Evolutionary conservation across 768 basidiomycete genomes (phyloP).

Genomic region (Leccinum longicurvipes): DNA sequence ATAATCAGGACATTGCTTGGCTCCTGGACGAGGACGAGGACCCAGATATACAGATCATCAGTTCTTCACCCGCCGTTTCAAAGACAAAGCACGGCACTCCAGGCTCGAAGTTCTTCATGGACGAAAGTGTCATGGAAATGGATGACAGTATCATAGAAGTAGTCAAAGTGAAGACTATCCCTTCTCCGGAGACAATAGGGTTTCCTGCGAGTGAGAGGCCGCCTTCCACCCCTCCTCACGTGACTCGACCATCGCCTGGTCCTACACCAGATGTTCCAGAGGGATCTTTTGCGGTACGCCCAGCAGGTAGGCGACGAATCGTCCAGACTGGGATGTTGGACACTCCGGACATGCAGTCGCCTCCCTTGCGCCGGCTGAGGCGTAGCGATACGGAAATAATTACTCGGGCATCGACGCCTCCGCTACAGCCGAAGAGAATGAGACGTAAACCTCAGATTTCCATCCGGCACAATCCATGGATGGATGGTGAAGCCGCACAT

Average conservation of each 20-base stretch:
- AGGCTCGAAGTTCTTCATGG: slow-evolving; percentile 2
- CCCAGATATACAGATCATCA: slow-evolving; percentile 47
- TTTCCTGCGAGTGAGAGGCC: slow-evolving; percentile 26
- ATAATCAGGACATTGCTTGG: slow-evolving; percentile 55
- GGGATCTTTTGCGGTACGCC: slow-evolving; percentile 46
- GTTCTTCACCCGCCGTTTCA: slow-evolving; percentile 43
- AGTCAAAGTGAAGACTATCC: slow-evolving; percentile 18
- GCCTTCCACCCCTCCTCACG: slow-evolving; percentile 32
- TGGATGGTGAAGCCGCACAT: slow-evolving; percentile 71
- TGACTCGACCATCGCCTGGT: slow-evolving; percentile 19
- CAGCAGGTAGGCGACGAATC: slow-evolving; percentile 31
- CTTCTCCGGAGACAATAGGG: slow-evolving; percentile 7
- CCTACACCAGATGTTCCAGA: slow-evolving; percentile 32
- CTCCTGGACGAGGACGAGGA: slow-evolving; percentile 66
- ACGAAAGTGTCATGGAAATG: slow-evolving; percentile 20
- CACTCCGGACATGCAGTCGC: slow-evolving; percentile 27
- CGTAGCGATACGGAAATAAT: slow-evolving; percentile 28
- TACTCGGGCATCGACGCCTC: slow-evolving; percentile 18
- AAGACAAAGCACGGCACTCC: slow-evolving; percentile 5
- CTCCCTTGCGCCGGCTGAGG: slow-evolving; percentile 31
- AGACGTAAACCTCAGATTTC: slow-evolving; percentile 27
- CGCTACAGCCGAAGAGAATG: slow-evolving; percentile 20
- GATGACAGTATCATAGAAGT: slow-evolving; percentile 15
- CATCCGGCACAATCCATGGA: slow-evolving; percentile 42
- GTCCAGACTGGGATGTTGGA: slow-evolving; percentile 9